phyloP scores from a whole-genome alignment of 768 basidiomycete genomes.

The Kwoniella shandongensis region DNA sequence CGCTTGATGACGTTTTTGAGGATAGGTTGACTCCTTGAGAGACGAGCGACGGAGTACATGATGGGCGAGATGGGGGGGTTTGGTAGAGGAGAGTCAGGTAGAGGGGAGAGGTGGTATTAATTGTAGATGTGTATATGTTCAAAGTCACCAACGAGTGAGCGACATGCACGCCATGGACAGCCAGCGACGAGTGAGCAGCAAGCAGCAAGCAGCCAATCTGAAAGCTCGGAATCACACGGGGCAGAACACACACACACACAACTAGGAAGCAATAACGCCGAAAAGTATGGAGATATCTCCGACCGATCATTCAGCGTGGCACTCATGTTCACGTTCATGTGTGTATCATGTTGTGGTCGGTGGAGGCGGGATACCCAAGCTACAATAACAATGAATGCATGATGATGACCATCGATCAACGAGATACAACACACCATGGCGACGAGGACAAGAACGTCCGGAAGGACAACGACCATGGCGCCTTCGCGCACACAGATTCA shows the following conservation, averaged over 20 bases:
- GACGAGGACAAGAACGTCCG: slow-evolving; percentile 4
- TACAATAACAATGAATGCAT: too few species aligned
- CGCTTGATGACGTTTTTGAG: slow-evolving; percentile 25
- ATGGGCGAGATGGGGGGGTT: slow-evolving; percentile 8
- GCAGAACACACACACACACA: too few species aligned
- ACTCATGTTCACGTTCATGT: too few species aligned
- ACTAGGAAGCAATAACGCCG: too few species aligned
- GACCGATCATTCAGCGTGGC: slow-evolving; percentile 1
- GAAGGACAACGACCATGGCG: slow-evolving; percentile 3
- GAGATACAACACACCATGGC: slow-evolving; percentile 1
- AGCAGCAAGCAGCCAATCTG: slow-evolving; percentile 2
- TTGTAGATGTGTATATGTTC: neutral
- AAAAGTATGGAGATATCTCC: neutral
- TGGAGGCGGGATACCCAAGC: too few species aligned
- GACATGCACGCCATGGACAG: slow-evolving; percentile 12
- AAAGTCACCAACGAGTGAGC: neutral
- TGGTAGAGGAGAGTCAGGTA: slow-evolving; percentile 8
- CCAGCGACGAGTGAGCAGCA: neutral
- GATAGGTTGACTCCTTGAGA: slow-evolving; percentile 18
- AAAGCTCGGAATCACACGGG: slow-evolving; percentile 1
- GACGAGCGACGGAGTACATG: slow-evolving; percentile 32
- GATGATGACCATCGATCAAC: too few species aligned
- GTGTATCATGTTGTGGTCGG: too few species aligned
- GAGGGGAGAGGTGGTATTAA: neutral
- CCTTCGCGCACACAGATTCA: slow-evolving; percentile 26